A percentile compares a stretch with the other conserved stretches of the same genome.
Evolutionary conservation across 208 protist species (phyloP).

Genomic region (Angomonas deanei): DNA sequence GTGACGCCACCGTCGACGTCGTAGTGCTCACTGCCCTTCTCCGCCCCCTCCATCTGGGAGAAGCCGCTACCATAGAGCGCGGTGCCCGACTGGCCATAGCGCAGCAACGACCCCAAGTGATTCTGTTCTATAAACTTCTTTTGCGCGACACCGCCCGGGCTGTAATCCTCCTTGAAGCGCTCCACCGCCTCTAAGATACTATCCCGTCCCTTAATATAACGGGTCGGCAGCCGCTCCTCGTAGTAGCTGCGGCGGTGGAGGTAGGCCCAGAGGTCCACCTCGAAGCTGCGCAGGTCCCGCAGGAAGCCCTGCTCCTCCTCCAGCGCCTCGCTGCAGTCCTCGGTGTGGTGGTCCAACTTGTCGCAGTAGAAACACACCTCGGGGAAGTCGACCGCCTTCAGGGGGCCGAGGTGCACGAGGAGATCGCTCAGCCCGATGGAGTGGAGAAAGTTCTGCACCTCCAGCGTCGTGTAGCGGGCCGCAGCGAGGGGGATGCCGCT

Average conservation of each 20-base stretch:
- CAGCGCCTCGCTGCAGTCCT: slow-evolving; percentile 39
- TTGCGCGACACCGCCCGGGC: slow-evolving; percentile 59
- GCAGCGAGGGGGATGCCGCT: slow-evolving; percentile 70
- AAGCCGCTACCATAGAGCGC: not conserved
- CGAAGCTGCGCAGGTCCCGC: slow-evolving; percentile 52
- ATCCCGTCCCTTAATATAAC: slow-evolving; percentile 44
- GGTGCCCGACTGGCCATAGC: not conserved
- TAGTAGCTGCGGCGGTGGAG: slow-evolving; percentile 46
- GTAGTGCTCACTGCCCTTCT: not conserved
- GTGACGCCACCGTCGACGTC: not conserved
- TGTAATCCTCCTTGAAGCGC: slow-evolving; percentile 73
- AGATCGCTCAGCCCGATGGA: slow-evolving; percentile 69
- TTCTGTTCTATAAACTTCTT: slow-evolving; percentile 63
- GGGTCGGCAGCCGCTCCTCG: slow-evolving; percentile 64
- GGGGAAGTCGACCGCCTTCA: slow-evolving; percentile 61
- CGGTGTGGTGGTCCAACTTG: slow-evolving; percentile 61
- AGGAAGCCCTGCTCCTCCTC: slow-evolving; percentile 64
- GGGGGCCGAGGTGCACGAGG: slow-evolving; percentile 56
- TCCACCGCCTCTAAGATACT: slow-evolving; percentile 48
- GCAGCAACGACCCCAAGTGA: not conserved
- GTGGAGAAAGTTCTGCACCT: slow-evolving; percentile 73
- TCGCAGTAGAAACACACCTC: slow-evolving; percentile 86
- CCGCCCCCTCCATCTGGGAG: not conserved
- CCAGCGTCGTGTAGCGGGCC: slow-evolving; percentile 80
- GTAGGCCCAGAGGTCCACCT: slow-evolving; percentile 72